These are phyloP conservation scores for Exophiala bonariae DNA, from an alignment of 2,329 filamentous ascomycete species.

Conservation along the genomic window DNA sequence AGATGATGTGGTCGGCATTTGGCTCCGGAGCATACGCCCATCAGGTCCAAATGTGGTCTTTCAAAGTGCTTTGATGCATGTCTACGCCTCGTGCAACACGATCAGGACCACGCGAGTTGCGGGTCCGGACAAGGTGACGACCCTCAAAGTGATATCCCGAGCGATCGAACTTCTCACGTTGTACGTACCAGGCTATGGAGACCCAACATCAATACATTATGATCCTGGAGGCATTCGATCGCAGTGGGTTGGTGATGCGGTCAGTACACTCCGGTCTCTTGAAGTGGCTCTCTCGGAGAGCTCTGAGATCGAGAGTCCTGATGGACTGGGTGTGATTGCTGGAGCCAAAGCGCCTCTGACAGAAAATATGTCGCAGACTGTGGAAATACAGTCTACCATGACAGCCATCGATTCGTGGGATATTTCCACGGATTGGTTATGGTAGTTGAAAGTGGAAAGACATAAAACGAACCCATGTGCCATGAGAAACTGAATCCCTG, in stretches of 20 bases:
- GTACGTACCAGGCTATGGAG: background rate
- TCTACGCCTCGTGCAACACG: background rate
- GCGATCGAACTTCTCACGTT: background rate
- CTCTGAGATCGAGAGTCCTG: too few species aligned
- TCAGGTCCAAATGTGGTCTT: background rate
- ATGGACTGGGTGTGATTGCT: too few species aligned
- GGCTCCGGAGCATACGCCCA: background rate
- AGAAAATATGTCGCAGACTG: too few species aligned
- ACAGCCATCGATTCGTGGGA: too few species aligned
- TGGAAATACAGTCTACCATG: too few species aligned
- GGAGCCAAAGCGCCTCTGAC: too few species aligned
- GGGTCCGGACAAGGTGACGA: background rate
- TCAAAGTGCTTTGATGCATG: conserved; percentile 1
- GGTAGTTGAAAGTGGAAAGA: too few species aligned
- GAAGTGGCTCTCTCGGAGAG: too few species aligned
- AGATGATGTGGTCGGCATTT: background rate
- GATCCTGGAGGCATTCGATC: background rate
- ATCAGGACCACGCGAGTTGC: background rate
- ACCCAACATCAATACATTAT: background rate
- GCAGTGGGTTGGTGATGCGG: background rate
- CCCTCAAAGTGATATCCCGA: background rate
- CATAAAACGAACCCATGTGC: too few species aligned
- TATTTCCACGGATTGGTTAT: too few species aligned
- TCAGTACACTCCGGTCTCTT: background rate
- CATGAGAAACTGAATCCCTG: too few species aligned